Conservation (phyloP, 1,284 basidiomycete genomes). For the Rhodotorula sp. region DNA sequence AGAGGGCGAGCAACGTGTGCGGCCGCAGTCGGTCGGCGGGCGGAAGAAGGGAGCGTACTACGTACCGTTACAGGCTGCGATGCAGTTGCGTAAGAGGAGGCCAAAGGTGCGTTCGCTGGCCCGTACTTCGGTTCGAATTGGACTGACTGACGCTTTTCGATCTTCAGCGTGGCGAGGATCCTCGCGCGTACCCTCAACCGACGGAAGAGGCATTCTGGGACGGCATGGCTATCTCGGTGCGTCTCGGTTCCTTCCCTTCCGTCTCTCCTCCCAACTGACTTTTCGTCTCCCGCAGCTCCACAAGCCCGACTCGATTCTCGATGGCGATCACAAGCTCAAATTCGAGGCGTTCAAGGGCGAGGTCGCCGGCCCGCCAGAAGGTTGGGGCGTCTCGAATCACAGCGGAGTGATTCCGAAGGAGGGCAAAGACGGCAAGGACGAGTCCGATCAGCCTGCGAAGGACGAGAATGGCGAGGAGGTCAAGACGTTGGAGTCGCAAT, state of each 20-base stretch:
- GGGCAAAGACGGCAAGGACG: not conserved
- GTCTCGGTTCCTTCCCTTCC: not conserved
- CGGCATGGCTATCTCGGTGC: conserved; percentile 29
- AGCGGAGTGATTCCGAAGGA: not conserved
- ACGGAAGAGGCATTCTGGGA: conserved; percentile 36
- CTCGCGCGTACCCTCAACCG: conserved; percentile 16
- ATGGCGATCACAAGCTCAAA: not conserved
- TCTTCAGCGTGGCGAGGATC: conserved; percentile 35
- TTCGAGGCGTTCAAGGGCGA: conserved; percentile 7
- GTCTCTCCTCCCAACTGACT: not conserved
- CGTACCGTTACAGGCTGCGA: conserved; percentile 13
- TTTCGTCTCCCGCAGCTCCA: not conserved
- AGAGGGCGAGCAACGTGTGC: conserved; percentile 13
- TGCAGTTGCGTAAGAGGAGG: conserved; percentile 33
- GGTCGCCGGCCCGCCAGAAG: not conserved
- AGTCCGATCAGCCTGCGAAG: too few relatives aligned
- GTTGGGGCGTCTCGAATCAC: not conserved
- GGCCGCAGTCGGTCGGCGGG: conserved; percentile 13
- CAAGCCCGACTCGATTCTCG: conserved; percentile 1
- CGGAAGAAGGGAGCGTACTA: conserved; percentile 38
- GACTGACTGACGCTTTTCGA: not conserved
- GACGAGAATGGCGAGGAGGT: too few relatives aligned
- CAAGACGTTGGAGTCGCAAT: not conserved
- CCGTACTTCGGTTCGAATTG: not conserved
- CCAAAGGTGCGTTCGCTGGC: conserved; percentile 19